Conservation (phyloP, 164 flowering plant species). For the Akebia trifoliata region DNA sequence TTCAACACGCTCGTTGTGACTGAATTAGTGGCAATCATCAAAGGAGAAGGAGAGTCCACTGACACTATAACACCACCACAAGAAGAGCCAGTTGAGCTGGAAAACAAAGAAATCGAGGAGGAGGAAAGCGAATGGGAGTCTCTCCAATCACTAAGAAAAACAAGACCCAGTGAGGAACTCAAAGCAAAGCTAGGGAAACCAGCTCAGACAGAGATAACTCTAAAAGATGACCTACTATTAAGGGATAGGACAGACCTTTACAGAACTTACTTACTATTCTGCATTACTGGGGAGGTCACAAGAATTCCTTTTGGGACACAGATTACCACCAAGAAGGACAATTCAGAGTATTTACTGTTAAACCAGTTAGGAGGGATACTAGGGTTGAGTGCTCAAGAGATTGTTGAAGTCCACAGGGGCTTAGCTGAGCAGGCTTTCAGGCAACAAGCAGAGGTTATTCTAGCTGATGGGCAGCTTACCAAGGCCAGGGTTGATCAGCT, state of each 20-base stretch:
- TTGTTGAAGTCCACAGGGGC: slow-evolving; percentile 62
- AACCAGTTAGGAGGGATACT: slow-evolving; percentile 78
- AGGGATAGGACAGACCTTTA: slow-evolving; percentile 78
- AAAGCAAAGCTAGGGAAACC: slow-evolving; percentile 48
- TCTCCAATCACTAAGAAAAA: slow-evolving; percentile 59
- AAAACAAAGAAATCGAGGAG: slow-evolving; percentile 26
- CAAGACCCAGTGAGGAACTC: slow-evolving; percentile 49
- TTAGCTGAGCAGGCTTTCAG: slow-evolving; percentile 87
- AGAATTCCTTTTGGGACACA: slow-evolving; percentile 63
- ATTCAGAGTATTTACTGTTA: slow-evolving; percentile 59
- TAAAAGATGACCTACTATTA: slow-evolving; percentile 75
- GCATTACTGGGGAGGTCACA: slow-evolving; percentile 70
- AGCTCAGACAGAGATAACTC: slow-evolving; percentile 79
- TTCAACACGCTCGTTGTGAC: slow-evolving; percentile 85
- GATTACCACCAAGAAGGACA: slow-evolving; percentile 64
- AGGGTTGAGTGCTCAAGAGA: slow-evolving; percentile 63
- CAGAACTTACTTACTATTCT: slow-evolving; percentile 69
- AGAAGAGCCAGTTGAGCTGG: slow-evolving; percentile 43
- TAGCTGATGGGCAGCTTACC: slow-evolving; percentile 93
- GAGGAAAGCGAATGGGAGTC: slow-evolving; percentile 77
- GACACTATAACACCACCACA: slow-evolving; percentile 19
- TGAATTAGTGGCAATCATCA: slow-evolving; percentile 68
- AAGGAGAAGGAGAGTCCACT: slow-evolving; percentile 92
- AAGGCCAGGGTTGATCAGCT: slow-evolving; percentile 73
- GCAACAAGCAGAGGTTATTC: slow-evolving; percentile 83